A percentile compares a stretch with the other conserved stretches of the same genome.
These are phyloP conservation scores for Pleurotus giganteus DNA, from an alignment of 768 basidiomycete species.

Conservation along the genomic window DNA sequence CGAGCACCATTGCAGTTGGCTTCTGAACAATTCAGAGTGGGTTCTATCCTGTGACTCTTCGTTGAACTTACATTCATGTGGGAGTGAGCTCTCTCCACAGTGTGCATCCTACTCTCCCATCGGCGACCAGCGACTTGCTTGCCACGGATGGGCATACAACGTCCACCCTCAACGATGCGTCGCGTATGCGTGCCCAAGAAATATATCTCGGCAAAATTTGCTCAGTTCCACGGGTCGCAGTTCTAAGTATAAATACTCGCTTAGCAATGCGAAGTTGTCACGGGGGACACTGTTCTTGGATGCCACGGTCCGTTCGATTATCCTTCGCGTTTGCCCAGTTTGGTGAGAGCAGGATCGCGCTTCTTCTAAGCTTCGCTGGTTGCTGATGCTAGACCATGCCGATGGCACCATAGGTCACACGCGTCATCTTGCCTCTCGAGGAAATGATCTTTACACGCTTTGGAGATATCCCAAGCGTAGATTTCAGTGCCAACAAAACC, in stretches of 20 bases:
- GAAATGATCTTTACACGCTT: slow-evolving; percentile 4
- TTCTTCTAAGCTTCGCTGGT: not conserved
- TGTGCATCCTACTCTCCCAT: no score
- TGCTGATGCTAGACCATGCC: not conserved
- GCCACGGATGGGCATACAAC: no score
- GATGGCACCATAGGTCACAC: slow-evolving; percentile 1
- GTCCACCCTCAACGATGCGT: no score
- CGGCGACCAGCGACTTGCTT: no score
- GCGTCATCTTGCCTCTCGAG: slow-evolving; percentile 8
- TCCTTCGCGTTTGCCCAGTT: slow-evolving; percentile 1
- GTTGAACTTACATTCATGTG: no score
- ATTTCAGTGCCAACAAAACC: not conserved
- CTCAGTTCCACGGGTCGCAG: no score
- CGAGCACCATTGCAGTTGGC: not conserved
- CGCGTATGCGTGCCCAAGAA: no score
- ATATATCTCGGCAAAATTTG: no score
- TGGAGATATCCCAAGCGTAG: not conserved
- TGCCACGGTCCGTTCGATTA: not conserved
- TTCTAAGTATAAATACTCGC: no score
- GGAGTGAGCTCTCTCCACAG: no score
- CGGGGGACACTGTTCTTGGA: not conserved
- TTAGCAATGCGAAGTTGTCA: not conserved
- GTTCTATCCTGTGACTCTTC: no score
- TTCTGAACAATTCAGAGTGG: no score
- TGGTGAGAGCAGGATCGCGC: not conserved